phyloP scores from a whole-genome alignment of 1,284 basidiomycete genomes.

The Tilletia horrida region DNA sequence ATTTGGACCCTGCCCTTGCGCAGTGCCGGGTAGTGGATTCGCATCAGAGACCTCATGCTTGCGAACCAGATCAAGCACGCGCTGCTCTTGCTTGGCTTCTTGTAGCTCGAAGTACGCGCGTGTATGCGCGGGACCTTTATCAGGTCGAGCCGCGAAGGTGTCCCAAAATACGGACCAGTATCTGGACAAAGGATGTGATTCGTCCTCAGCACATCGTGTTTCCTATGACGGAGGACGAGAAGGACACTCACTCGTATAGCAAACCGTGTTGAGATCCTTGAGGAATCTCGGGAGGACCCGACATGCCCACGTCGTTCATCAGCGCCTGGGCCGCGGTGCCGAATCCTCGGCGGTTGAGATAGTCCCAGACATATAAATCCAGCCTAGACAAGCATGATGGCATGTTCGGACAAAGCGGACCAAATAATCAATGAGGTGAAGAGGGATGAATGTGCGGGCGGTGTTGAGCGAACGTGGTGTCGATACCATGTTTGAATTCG shows the following conservation, averaged over 20 bases:
- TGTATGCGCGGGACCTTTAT: slow-evolving; percentile 41
- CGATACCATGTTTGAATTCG: neutral
- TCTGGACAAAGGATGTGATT: neutral
- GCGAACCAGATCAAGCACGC: too few relatives aligned
- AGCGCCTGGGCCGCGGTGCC: slow-evolving; percentile 42
- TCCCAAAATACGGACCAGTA: slow-evolving; percentile 56
- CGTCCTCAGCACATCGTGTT: neutral
- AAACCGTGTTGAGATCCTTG: slow-evolving; percentile 48
- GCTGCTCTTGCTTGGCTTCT: slow-evolving; percentile 42
- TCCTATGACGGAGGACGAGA: neutral
- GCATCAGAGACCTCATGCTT: slow-evolving; percentile 15
- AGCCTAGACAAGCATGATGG: slow-evolving; percentile 24
- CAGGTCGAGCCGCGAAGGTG: slow-evolving; percentile 46
- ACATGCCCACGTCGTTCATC: slow-evolving; percentile 45
- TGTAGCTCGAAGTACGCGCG: slow-evolving; percentile 44
- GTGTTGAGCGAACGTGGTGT: too few relatives aligned
- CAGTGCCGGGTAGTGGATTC: slow-evolving; percentile 33
- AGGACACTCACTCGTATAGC: slow-evolving; percentile 42
- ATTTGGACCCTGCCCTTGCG: neutral
- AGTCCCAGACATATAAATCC: slow-evolving; percentile 54
- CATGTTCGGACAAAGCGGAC: too few relatives aligned
- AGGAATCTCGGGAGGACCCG: slow-evolving; percentile 48
- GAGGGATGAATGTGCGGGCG: too few relatives aligned
- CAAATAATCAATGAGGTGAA: too few relatives aligned
- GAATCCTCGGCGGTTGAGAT: slow-evolving; percentile 47